Conservation (phyloP, 345 rosid genomes). For the Linum tenue region DNA sequence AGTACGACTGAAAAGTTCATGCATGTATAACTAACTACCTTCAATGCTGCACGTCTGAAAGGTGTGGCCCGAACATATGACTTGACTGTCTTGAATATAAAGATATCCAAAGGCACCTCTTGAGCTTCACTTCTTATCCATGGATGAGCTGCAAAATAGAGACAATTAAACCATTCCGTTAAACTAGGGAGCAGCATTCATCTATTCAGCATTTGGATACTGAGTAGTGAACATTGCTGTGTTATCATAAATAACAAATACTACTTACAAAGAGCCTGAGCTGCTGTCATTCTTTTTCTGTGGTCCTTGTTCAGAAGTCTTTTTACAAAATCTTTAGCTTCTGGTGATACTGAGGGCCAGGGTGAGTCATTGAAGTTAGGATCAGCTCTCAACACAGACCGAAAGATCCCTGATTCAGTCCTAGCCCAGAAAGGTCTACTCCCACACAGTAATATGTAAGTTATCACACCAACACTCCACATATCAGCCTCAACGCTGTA, state of each 20-base stretch:
- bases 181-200: constrained; percentile 1
- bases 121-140: constrained; percentile 65
- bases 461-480: constrained; percentile 98
- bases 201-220: too few relatives aligned
- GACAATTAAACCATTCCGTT: constrained; percentile 2
- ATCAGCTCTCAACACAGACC: constrained; percentile 90
- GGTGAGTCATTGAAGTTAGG: constrained; percentile 87
- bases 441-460: constrained; percentile 88
- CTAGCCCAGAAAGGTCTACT: constrained; percentile 99
- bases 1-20: too few relatives aligned
- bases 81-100: constrained; percentile 20
- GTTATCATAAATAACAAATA: not conserved
- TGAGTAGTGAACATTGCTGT: too few relatives aligned
- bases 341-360: constrained; percentile 88
- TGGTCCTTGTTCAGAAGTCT: constrained; percentile 84
- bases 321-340: constrained; percentile 76
- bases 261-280: constrained; percentile 85
- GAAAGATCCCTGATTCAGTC: constrained; percentile 93
- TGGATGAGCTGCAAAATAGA: constrained; percentile 62
- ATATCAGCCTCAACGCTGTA: constrained; percentile 96
- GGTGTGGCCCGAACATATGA: constrained; percentile 1
- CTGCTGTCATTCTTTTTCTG: constrained; percentile 87
- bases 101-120: constrained; percentile 77
- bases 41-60: constrained; percentile 1
- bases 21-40: too few relatives aligned